Evolutionary conservation across 257 asterid species (phyloP), one percentile per base, ranked within the genome.

Genomic region (Solanum sejunctum): DNA sequence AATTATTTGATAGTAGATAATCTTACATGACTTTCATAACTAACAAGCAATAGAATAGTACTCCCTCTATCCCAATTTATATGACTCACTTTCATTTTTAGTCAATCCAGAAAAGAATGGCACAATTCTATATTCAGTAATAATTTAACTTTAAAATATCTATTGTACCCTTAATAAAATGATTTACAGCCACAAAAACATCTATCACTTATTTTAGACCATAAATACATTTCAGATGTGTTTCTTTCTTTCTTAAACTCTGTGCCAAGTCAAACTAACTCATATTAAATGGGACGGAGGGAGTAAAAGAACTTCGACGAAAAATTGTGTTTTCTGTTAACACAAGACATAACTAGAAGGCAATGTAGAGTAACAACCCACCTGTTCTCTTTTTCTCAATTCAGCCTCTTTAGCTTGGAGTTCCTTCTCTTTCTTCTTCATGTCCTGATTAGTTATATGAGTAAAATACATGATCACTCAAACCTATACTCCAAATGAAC

Each of bases 361-460:
- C 67, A 73, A 15, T 75, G 61, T 49, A 75, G 45, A 75, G 61
- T 49, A 64, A 61, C 72, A n/a, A 67, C 51, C 54, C 86, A 92
- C 99, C 98, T 94, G 95, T 86, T 95, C 99, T 91, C 91, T 92
- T 87, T 82, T 93, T 89, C 81, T 94, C 89, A 95, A 85, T 78
- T 94, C 99, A 83, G 97, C 97, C 91, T 95, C 98, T 90, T 88
- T 94, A 86, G 94, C 98, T 89, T 91, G 92, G 83, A 95, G 98
- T 88, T 95, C 99, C 87, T 89, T 91, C 88, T 95, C 99, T 85
- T 77, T 91, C 86, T 79, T 91, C 86, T 91, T 94, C 85, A 94
- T 83, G 87, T 95, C 99, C 98, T 95, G 83, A 45, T 82, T 43
- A 82, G 57, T 83, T 39, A 51, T 23, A 36, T 77, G 47, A 85